Base-by-base conservation (phyloP, 2,329 filamentous ascomycete species). In the Diaporthe nobilis region DNA sequence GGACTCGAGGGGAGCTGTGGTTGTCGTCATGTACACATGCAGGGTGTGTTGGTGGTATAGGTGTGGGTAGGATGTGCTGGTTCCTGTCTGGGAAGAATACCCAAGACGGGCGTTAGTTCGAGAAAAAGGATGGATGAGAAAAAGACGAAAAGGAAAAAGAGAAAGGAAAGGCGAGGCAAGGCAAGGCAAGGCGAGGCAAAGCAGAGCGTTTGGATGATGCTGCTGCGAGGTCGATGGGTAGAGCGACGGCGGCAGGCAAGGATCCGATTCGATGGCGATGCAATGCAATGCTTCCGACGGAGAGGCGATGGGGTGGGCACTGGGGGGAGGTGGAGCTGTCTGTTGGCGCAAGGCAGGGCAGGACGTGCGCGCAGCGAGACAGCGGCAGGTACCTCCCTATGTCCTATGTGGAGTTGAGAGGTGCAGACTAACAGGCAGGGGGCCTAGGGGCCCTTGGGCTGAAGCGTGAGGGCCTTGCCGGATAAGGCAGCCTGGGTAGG, bases 11-110 rank as follows among this genome's bases (percentile, higher is more conserved):
- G 75, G 74, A 42, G 78, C 75, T 58, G 79, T 78, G 75, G 71
- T 78, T 77, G 79, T 79, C 79, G 81, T 80, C 81, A 83, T 83
- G 81, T 82, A 82, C 77, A 77, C 78, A 76, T 60, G 71, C 72
- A 74, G 77, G 71, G 67, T 72, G 74, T 75, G 74, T 77, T 74
- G 74, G 73, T 75, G 75, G 74, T 76, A 72, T 78, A 77, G 78
- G 75, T 77, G 71, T 74, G 71, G 65, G 73, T 72, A 73, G 47
- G 49, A 58, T 67, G 53, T 55, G 25, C 3, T 44, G 65, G 68
- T 47, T 63, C 31, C 47, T 63, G 55, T 60, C n/a, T 65, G 76
- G 22, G 73, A 55, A 63, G 49, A 78, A 76, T 77, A 78, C 80
- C 75, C 79, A 71, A 80, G 81, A 80, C 77, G 80, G 79, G 79